These are phyloP conservation scores for Cryptococcus sp. DNA, from an alignment of 1,284 basidiomycete species.

Conservation along the genomic window DNA sequence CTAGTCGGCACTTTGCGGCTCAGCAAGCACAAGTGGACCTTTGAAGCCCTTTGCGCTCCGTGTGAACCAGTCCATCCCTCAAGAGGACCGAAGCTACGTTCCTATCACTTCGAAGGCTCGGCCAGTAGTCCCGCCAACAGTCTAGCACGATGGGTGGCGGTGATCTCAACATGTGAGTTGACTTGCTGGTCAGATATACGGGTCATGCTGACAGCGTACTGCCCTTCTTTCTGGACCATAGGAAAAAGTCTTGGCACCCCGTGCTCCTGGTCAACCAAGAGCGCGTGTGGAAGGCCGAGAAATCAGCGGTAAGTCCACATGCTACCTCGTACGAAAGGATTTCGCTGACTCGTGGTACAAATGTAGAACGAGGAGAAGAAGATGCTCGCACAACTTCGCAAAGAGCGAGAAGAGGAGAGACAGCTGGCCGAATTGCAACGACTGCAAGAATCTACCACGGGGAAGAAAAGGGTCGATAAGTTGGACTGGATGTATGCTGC, in stretches of 20 bases:
- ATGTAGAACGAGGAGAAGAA: constrained; percentile 93
- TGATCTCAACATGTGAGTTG: constrained; percentile 46
- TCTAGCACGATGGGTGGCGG: constrained; percentile 85
- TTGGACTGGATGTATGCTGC: constrained; percentile 99
- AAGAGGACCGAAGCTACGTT: too few relatives aligned
- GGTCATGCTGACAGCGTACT: neutral
- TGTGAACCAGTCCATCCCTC: too few relatives aligned
- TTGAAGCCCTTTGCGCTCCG: too few relatives aligned
- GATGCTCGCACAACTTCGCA: constrained; percentile 91
- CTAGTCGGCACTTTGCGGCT: too few relatives aligned
- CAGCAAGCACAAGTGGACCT: too few relatives aligned
- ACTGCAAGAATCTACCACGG: constrained; percentile 89
- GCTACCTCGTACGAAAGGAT: neutral
- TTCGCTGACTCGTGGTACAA: constrained; percentile 4
- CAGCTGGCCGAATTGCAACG: constrained; percentile 95
- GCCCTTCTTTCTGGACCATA: constrained; percentile 60
- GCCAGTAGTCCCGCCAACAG: constrained; percentile 11
- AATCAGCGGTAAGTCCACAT: constrained; percentile 76
- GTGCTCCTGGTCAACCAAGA: constrained; percentile 98
- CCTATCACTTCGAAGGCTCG: constrained; percentile 7
- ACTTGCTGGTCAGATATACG: neutral
- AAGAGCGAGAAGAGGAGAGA: constrained; percentile 95
- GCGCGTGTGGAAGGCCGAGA: constrained; percentile 98
- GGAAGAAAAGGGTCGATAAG: constrained; percentile 88
- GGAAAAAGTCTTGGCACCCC: constrained; percentile 99